Conservation (phyloP, 345 rosid genomes). For the Populus ilicifolia region DNA sequence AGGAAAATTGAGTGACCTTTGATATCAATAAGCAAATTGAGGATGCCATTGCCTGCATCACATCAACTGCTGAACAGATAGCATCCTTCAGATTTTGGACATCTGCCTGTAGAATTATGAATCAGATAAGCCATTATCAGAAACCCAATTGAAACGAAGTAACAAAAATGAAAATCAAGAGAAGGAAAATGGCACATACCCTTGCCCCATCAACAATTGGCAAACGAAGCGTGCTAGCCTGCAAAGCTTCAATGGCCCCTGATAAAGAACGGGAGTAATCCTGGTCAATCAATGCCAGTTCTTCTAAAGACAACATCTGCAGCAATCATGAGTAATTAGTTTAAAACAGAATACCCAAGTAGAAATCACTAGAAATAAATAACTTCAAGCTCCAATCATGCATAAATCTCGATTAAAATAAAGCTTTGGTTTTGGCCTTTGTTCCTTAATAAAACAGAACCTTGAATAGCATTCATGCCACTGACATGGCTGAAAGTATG, state of each 20-base stretch:
- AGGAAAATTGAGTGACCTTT: conserved; percentile 44
- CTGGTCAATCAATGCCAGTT: conserved; percentile 49
- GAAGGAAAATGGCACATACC: conserved; percentile 35
- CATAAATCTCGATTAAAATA: background rate
- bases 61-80: conserved; percentile 77
- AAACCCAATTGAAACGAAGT: background rate
- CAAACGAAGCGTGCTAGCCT: conserved; percentile 79
- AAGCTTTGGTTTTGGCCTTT: background rate
- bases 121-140: conserved; percentile 4
- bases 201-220: conserved; percentile 77
- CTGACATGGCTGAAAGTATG: background rate
- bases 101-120: conserved; percentile 56
- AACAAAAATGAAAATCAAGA: background rate
- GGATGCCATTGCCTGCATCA: conserved; percentile 85
- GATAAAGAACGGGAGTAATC: conserved; percentile 62
- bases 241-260: conserved; percentile 71
- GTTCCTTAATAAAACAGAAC: background rate
- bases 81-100: conserved; percentile 67
- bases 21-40: conserved; percentile 59
- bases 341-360: background rate
- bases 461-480: background rate
- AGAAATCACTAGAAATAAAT: background rate
- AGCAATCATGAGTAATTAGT: conserved; percentile 14
- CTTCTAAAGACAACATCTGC: conserved; percentile 68
- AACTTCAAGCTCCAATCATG: background rate